These are phyloP conservation scores for Microcyclospora pomicola DNA, from an alignment of 2,329 filamentous ascomycete species.

Conservation along the genomic window DNA sequence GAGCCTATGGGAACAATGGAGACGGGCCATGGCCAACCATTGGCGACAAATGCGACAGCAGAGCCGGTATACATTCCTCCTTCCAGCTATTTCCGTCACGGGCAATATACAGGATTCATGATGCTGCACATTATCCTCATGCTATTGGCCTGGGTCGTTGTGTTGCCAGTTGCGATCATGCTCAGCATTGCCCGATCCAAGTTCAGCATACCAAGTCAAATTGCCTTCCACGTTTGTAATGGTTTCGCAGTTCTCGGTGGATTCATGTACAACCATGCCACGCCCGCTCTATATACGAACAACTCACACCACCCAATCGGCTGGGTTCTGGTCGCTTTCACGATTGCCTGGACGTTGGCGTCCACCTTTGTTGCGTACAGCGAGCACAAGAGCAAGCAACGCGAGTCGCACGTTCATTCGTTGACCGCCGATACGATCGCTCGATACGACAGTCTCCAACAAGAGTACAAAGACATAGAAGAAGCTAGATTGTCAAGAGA, in stretches of 20 bases:
- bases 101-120: conserved; percentile 42
- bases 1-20: conserved; percentile 11
- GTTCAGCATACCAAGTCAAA: conserved; percentile 55
- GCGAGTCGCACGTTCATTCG: conserved; percentile 1
- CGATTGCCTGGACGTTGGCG: conserved; percentile 56
- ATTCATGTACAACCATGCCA: conserved; percentile 62
- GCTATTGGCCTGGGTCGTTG: conserved; percentile 56
- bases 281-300: conserved; percentile 72
- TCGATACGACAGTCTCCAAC: conserved; percentile 8
- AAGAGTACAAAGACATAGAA: conserved; percentile 11
- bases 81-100: conserved; percentile 47
- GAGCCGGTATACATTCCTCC: conserved; percentile 12
- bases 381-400: conserved; percentile 7
- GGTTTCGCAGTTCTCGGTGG: conserved; percentile 49
- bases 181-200: conserved; percentile 70
- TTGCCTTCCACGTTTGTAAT: conserved; percentile 35
- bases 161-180: conserved; percentile 69
- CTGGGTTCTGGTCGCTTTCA: conserved; percentile 66
- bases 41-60: conserved; percentile 1
- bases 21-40: conserved; percentile 7
- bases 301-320: conserved; percentile 83
- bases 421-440: conserved; percentile 17
- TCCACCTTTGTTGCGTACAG: conserved; percentile 48
- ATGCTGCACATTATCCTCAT: conserved; percentile 58
- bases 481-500: conserved; percentile 28